phyloP scores from a whole-genome alignment of 2,329 filamentous ascomycete genomes.

The Fulvia fulva region DNA sequence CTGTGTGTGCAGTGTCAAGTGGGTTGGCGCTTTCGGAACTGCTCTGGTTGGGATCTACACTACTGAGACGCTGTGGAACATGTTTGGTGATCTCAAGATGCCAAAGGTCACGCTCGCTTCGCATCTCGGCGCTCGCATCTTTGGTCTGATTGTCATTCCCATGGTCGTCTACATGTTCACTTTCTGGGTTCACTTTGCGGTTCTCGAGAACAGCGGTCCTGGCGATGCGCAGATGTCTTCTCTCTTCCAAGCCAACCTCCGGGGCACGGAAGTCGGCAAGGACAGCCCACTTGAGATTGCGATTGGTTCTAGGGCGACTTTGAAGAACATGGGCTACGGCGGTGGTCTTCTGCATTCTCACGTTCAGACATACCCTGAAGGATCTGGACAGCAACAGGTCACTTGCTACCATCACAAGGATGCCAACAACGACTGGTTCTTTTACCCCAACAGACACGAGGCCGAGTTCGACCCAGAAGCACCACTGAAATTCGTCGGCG shows the following conservation, averaged over 20 bases:
- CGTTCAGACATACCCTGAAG: conserved; percentile 92
- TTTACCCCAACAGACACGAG: conserved; percentile 86
- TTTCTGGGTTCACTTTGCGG: conserved; percentile 90
- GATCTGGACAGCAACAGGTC: conserved; percentile 89
- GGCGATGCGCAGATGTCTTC: conserved; percentile 99
- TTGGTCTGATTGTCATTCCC: conserved; percentile 84
- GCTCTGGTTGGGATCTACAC: conserved; percentile 95
- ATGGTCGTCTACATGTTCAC: conserved; percentile 91
- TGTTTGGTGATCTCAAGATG: conserved; percentile 93
- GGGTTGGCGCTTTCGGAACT: conserved; percentile 93
- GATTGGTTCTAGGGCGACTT: conserved; percentile 78
- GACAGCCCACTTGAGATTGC: conserved; percentile 92
- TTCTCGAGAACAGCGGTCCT: conserved; percentile 88
- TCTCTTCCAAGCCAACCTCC: conserved; percentile 94
- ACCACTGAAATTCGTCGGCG: conserved; percentile 68
- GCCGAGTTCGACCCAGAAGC: conserved; percentile 67
- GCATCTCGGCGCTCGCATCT: conserved; percentile 74
- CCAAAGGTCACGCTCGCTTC: conserved; percentile 69
- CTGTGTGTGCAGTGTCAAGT: conserved; percentile 97
- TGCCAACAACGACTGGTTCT: conserved; percentile 99
- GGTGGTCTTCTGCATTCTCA: conserved; percentile 95
- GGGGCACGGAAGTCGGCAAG: conserved; percentile 88
- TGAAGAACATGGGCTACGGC: conserved; percentile 99
- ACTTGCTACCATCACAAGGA: conserved; percentile 99
- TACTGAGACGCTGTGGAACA: conserved; percentile 93